phyloP scores from a whole-genome alignment of 2,329 filamentous ascomycete species.

The Fusarium piperis region DNA sequence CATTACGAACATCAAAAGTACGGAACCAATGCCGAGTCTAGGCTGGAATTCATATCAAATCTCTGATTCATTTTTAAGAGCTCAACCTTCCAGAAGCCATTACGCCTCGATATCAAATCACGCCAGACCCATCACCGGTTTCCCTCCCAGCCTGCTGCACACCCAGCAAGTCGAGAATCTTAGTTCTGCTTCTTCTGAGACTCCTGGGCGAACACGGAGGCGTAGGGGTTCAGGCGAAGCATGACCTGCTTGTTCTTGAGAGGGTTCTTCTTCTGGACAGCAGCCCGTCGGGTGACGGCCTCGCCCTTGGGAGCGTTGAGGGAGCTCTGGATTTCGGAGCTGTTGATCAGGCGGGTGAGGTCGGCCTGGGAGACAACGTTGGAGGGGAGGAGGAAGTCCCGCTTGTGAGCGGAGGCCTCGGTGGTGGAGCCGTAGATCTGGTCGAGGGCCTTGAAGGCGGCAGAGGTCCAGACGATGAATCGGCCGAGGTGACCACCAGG shows the following conservation, averaged over 20 bases:
- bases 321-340: conserved; percentile 96
- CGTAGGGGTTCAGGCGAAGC: conserved; percentile 98
- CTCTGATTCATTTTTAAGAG: conserved; percentile 49
- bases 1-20: conserved; percentile 1
- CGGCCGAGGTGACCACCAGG: conserved; percentile 98
- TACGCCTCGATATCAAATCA: conserved; percentile 52
- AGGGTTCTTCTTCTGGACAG: conserved; percentile 99
- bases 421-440: conserved; percentile 96
- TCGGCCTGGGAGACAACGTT: conserved; percentile 95
- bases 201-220: conserved; percentile 84
- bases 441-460: conserved; percentile 96
- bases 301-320: conserved; percentile 91
- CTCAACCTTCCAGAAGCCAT: conserved; percentile 50
- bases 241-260: conserved; percentile 98
- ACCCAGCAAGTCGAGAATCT: conserved; percentile 49
- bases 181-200: conserved; percentile 54
- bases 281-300: conserved; percentile 86
- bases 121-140: conserved; percentile 42
- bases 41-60: conserved; percentile 47
- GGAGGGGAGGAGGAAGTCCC: conserved; percentile 96
- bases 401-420: conserved; percentile 91
- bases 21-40: conserved; percentile 30
- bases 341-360: conserved; percentile 98
- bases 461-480: conserved; percentile 99
- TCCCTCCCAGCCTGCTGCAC: conserved; percentile 48